Base-by-base conservation (phyloP, 2,329 filamentous ascomycete genomes). In the Xylariaceae sp. region DNA sequence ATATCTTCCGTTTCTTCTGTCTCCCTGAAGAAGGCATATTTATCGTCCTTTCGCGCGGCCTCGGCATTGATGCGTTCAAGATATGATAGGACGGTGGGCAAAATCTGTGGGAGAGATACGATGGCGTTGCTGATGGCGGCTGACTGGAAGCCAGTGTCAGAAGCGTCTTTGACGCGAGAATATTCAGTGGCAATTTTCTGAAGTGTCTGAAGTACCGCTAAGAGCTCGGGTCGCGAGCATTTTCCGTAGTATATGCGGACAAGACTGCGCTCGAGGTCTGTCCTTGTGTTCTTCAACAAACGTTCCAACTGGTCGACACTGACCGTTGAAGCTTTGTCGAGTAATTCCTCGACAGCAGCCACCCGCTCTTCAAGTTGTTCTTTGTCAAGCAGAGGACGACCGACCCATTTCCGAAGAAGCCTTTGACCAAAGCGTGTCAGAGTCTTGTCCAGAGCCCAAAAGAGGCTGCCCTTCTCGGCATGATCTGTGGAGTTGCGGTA, bases 201-300 rank as follows among this genome's bases (percentile, higher is more conserved):
- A 51, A 99, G 76, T 0, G 89, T 88, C 69, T 97, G 92, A 1
- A 99, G 77, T 5, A 95, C 87, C 1, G 82, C 83, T 2, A 97
- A 77, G 4, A 99, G 82, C 69, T 99, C 94, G 0, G 92, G 88
- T 0, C 94, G 85, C 1, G 89, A 88, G 69, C 92, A 97, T 73
- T 96, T 97, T 45, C 92, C 91, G 71, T 99, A 99, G 75, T 97
- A 99, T 53, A 99, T 96, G 42, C 94, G 84, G 63, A 97, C 92
- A 42, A 99, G 76, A 55, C 89, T 94, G 61, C 94, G 91, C 71
- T 99, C 94, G 6, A 99, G 82, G 66, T 99, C 94, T 6, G 82
- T 84, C 66, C 81, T 90, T 55, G 87, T 86, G 53, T 80, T 87
- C 22, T 78, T 75, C 1, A 99, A 78, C 10, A 97, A 73, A 17